phyloP scores from a whole-genome alignment of 164 flowering plant genomes.

The Liriodendron chinense region DNA sequence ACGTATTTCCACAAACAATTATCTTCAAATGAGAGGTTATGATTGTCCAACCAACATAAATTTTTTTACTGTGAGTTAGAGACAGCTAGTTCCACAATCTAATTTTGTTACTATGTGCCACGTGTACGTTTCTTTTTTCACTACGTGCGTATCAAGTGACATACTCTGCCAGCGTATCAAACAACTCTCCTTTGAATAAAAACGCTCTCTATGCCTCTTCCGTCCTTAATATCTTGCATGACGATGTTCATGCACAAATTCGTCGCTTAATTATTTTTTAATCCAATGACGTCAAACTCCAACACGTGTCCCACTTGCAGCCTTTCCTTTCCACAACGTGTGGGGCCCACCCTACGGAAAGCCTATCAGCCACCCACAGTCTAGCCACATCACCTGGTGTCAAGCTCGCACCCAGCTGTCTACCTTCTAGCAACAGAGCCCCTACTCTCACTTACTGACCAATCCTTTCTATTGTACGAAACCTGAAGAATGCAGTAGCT shows the following conservation, averaged over 20 bases:
- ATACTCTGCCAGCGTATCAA: background rate
- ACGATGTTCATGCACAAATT: background rate
- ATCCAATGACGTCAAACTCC: background rate
- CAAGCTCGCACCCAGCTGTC: conserved; percentile 1
- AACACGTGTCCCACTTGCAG: background rate
- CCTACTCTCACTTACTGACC: background rate
- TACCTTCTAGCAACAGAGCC: conserved; percentile 7
- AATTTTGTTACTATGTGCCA: background rate
- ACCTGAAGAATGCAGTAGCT: background rate
- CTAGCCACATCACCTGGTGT: conserved; percentile 1
- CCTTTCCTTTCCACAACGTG: background rate
- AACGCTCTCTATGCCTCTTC: background rate
- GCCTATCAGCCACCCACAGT: background rate
- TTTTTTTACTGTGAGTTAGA: too few species aligned
- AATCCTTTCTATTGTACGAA: background rate
- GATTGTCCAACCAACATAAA: too few species aligned
- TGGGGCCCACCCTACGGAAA: conserved; percentile 11
- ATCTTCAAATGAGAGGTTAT: too few species aligned
- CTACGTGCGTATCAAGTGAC: background rate
- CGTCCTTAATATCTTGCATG: background rate
- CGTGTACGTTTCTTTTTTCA: background rate
- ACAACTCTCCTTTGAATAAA: background rate
- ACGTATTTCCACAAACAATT: too few species aligned
- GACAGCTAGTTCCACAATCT: background rate
- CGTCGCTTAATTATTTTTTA: background rate